Evolutionary conservation across 805 yeast species (phyloP), one percentile per base, ranked within the genome.

Genomic region (Pichia pseudocactophila): DNA sequence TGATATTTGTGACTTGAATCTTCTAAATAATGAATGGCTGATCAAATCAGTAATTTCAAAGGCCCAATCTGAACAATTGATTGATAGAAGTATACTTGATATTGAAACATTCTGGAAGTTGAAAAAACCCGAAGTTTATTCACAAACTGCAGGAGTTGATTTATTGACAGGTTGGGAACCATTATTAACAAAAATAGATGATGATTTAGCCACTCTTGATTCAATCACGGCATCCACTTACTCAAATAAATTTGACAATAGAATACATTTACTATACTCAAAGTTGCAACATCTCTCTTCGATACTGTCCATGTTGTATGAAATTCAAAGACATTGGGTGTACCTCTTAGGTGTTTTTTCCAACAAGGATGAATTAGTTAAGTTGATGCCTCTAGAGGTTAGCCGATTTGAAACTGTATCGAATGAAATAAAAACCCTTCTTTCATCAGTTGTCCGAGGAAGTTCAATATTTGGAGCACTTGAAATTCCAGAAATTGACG

Each of bases 291-390:
- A 55, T 0, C 50, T 86, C 1, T 70, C 69, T 34, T 62, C 65
- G 1, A 55, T 84, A 2, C 65, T 84, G 28, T 85, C 79, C 47
- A 54, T 61, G 0, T 88, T 96, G 95, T 70, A 82, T 22, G 95
- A 86, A 28, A 83, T 79, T 2, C 97, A 90, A 58, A 66, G 81
- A n/a, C 85, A 81, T 52, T 89, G 95, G 95, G 74, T 85, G 1
- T 87, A 90, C 56, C 65, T 89, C 18, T 80, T 77, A 48, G 96
- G 95, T 2, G 76, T 87, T 0, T 82, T 90, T 53, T 79, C 75
- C 4, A 63, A 69, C 1, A 74, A 71, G 34, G 66, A 67, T 2
- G 87, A 81, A 31, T 71, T 88, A 16, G 66, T 69, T 44, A 66
- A 62, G n/a, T 58, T 85, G 2, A 63, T 89, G 10, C 92, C 94